phyloP scores from a whole-genome alignment of 2,329 filamentous ascomycete genomes.

The Alternaria postmessia region DNA sequence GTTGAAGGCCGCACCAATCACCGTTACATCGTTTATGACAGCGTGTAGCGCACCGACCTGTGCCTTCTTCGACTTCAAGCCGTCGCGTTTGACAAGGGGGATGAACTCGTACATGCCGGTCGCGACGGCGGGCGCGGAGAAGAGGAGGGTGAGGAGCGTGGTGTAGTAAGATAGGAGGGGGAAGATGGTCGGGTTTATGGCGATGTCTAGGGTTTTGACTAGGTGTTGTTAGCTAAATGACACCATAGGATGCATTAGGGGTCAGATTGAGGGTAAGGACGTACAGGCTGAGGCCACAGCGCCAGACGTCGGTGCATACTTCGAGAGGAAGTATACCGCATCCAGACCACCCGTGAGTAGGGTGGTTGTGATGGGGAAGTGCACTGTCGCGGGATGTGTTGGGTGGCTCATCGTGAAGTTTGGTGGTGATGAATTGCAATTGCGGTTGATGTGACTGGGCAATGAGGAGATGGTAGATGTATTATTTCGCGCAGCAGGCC shows the following conservation, averaged over 20 bases:
- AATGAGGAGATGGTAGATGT: no score
- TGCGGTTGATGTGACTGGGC: background rate
- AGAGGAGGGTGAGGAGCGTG: conserved; percentile 51
- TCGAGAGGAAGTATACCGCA: conserved; percentile 46
- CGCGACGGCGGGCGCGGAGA: conserved; percentile 42
- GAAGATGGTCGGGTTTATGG: conserved; percentile 41
- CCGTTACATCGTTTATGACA: conserved; percentile 52
- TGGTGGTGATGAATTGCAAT: background rate
- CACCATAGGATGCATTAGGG: no score
- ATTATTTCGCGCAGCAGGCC: background rate
- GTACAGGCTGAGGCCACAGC: conserved; percentile 41
- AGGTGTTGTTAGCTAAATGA: background rate
- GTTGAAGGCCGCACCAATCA: conserved; percentile 52
- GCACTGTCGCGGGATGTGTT: conserved; percentile 56
- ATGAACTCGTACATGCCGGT: conserved; percentile 50
- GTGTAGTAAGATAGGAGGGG: conserved; percentile 56
- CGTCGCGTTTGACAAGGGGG: conserved; percentile 54
- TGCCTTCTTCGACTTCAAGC: conserved; percentile 53
- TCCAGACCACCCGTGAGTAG: conserved; percentile 54
- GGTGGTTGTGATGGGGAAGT: conserved; percentile 59
- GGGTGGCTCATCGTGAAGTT: conserved; percentile 48
- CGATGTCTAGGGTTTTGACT: conserved; percentile 42
- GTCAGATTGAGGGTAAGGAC: background rate
- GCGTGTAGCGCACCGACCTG: conserved; percentile 55
- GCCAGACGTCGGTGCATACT: conserved; percentile 44